Evolutionary conservation across 2,329 filamentous ascomycete genomes (phyloP), one percentile per base, ranked within the genome.

Genomic region (Aspergillus pseudoglaucus): DNA sequence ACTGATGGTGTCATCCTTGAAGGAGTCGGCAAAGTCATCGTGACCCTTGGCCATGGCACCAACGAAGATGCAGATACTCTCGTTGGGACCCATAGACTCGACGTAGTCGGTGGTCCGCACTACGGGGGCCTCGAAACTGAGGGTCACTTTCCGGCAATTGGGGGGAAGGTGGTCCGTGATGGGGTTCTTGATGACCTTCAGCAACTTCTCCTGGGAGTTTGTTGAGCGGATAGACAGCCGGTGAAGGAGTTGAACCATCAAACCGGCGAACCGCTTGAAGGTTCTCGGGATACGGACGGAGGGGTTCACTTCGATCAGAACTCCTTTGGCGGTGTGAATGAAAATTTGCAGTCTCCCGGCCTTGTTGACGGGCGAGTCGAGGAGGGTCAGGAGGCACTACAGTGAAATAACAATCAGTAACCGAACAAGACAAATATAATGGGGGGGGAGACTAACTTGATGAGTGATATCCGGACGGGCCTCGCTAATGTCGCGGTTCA

Each of bases 361-460:
- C 73, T 98, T 98, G 80, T 98, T 98, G 79, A 97, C 87, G 42
- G 93, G 93, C 17, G 93, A 98, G 69, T 98, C 93, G 63, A 98
- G 85, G 27, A 98, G 83, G 42, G 93, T 98, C 59, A 98, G 84
- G 44, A 98, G 83, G 70, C 93, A 98, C 93, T 98, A 71, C 14
- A 45, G 22, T 27, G 12, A 37, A 41, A 46, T 18, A 48, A 22
- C 42, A 37, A 48, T 52, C 40, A 57, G 49, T 53, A 47, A 53
- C 35, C 50, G 37, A 7, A 42, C 38, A 10, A 45, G 14, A 30
- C 14, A 44, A 20, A 48, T n/a, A n/a, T 44, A 22, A 42, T 46
- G 42, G 25, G 23, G 32, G 52, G 41, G 47, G 57, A 52, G 38
- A 69, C 81, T 64, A 76, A 96, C 91, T 88, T 97, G 93, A 69